Percentiles rank a stretch among this genome's conserved stretches.
Conservation (phyloP, 345 rosid species). For the Luvunga scandens region DNA sequence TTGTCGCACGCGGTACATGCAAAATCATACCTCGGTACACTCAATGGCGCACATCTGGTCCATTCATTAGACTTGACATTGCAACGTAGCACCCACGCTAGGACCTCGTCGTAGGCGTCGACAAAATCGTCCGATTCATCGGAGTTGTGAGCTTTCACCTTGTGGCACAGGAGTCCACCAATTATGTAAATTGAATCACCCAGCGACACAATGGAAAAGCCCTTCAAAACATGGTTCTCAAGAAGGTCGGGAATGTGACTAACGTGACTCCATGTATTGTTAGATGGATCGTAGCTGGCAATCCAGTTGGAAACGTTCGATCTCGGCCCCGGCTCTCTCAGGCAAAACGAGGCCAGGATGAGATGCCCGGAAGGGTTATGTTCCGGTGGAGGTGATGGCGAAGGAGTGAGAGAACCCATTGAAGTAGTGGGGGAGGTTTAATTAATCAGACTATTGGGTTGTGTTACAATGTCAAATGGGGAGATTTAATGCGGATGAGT, state of each 20-base stretch:
- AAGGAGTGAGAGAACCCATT: conserved; percentile 35
- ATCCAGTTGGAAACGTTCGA: conserved; percentile 33
- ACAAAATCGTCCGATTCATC: conserved; percentile 15
- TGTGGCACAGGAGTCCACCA: conserved; percentile 40
- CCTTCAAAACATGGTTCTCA: conserved; percentile 42
- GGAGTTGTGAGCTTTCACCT: conserved; percentile 4
- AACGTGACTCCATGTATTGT: conserved; percentile 41
- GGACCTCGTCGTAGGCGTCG: conserved; percentile 16
- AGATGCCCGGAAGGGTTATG: conserved; percentile 1
- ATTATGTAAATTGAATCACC: conserved; percentile 37
- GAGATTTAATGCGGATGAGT: background rate
- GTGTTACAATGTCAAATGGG: conserved; percentile 15
- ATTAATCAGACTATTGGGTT: background rate
- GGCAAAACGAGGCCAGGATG: conserved; percentile 38
- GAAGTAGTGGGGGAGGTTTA: background rate
- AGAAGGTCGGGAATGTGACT: conserved; percentile 26
- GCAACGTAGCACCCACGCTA: conserved; percentile 27
- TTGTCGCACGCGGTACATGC: conserved; percentile 34
- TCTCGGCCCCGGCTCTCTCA: conserved; percentile 14
- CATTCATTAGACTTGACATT: conserved; percentile 23
- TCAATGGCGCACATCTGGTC: conserved; percentile 30
- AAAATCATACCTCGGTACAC: conserved; percentile 39
- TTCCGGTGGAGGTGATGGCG: conserved; percentile 1
- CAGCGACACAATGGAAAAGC: conserved; percentile 41
- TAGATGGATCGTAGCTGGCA: conserved; percentile 36